Percentiles rank a stretch among this genome's conserved stretches.
phyloP scores from a whole-genome alignment of 1,284 basidiomycete species.

The Mycosarcoma maydis region DNA sequence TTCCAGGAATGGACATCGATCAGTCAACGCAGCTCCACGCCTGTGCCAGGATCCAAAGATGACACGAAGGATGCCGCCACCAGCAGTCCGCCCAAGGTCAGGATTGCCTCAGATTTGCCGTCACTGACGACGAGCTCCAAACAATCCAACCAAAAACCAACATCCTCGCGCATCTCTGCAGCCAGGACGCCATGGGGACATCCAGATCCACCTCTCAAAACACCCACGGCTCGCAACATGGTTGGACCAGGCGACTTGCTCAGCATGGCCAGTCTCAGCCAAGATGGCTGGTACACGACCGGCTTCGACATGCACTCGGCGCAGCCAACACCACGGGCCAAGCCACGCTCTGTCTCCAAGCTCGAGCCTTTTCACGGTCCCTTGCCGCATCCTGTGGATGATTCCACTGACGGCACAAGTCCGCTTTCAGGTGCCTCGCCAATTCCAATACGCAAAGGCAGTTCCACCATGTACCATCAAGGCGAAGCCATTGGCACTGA shows the following conservation, averaged over 20 bases:
- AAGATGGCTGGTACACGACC: conserved; percentile 31
- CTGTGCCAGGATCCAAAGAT: conserved; percentile 12
- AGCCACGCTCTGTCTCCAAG: conserved; percentile 33
- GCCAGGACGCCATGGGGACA: conserved; percentile 58
- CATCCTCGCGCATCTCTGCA: conserved; percentile 10
- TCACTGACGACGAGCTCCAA: conserved; percentile 16
- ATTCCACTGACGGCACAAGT: conserved; percentile 22
- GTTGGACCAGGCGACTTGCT: conserved; percentile 70
- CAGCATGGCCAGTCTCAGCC: conserved; percentile 68
- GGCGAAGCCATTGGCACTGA: conserved; percentile 24
- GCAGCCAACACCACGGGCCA: conserved; percentile 39
- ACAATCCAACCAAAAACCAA: conserved; percentile 9
- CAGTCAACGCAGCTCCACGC: conserved; percentile 33
- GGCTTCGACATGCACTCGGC: conserved; percentile 37
- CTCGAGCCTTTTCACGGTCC: conserved; percentile 43
- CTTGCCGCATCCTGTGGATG: conserved; percentile 36
- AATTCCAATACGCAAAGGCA: conserved; percentile 16
- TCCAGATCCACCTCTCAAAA: conserved; percentile 59
- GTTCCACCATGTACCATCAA: conserved; percentile 2
- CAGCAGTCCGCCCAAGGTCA: conserved; percentile 17
- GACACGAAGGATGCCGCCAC: conserved; percentile 1
- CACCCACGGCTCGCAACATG: conserved; percentile 51
- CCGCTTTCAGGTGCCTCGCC: conserved; percentile 22
- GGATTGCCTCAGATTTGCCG: conserved; percentile 17
- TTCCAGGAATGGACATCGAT: conserved; percentile 42